phyloP scores from a whole-genome alignment of 495 filamentous ascomycete species.

The Xylaria palmicola region DNA sequence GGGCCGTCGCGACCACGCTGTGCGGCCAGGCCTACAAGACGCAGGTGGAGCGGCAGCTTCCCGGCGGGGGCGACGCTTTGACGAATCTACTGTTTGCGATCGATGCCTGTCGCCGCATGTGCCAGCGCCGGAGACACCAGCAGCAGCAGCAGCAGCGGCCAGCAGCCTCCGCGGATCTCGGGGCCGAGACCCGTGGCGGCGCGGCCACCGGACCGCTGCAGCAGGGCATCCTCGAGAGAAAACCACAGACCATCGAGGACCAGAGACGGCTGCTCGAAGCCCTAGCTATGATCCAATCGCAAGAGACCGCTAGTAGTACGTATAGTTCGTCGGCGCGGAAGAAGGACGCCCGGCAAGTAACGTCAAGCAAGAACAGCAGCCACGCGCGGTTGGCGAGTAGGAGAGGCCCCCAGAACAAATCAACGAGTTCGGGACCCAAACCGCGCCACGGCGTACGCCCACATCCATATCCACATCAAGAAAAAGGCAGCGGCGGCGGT shows the following conservation, averaged over 20 bases:
- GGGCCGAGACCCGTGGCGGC: background rate
- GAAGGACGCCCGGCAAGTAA: too few species aligned
- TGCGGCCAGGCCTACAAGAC: background rate
- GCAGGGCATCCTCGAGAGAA: background rate
- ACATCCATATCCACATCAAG: background rate
- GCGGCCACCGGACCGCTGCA: too few species aligned
- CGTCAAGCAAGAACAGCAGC: too few species aligned
- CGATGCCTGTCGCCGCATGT: background rate
- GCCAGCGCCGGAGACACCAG: background rate
- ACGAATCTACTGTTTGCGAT: background rate
- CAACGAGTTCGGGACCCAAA: too few species aligned
- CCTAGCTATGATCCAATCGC: background rate
- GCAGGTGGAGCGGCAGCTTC: background rate
- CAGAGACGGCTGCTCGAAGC: background rate
- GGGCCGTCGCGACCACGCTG: background rate
- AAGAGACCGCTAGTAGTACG: too few species aligned
- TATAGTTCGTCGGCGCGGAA: too few species aligned
- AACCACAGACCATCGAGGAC: background rate
- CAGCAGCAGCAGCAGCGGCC: background rate
- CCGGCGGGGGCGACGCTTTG: background rate
- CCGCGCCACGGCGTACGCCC: too few species aligned
- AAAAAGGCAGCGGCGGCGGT: background rate
- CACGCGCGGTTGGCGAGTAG: too few species aligned
- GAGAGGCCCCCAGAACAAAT: too few species aligned
- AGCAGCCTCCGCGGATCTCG: background rate